Base-by-base conservation (phyloP, 495 filamentous ascomycete species). In the Neurospora intermedia region DNA sequence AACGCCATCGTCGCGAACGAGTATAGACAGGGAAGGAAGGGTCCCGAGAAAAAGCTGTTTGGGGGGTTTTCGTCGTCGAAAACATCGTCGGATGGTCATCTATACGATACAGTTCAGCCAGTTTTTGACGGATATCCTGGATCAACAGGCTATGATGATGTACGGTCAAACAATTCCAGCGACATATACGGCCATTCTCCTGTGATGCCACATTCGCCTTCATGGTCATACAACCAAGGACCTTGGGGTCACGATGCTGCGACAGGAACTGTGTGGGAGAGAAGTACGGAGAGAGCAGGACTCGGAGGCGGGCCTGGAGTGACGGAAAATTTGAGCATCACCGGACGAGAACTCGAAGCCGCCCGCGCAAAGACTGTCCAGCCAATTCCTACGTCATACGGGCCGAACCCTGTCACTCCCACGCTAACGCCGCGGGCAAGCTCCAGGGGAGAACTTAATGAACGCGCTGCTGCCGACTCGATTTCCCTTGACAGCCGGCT, bases 141-240 rank as follows among this genome's bases (percentile, higher is more conserved):
- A 31, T 81, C 80, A 6, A 78, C 72, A 72, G 80, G 80, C n/a
- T 81, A 81, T 69, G 80, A 79, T 40, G 80, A 81, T 48, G 77
- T 77, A 9, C 78, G 78, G 27, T 78, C 76, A 27, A 54, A 76
- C 8, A 69, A 74, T 27, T 77, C 76, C 38, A 72, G 43, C 62
- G 54, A 71, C 42, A 6, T 54, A 7, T 70, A 74, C 27, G 70
- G 72, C 4, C 79, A 81, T 69, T 79, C 80, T 3, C 77, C 78
- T 8, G 74, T 72, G 15, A 43, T 39, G 38, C 73, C 72, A 1
- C 77, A 78, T 62, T 78, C 80, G 10, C 77, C 80, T 9, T 72
- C 72, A 35, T 41, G 69, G 18, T 75, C 74, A 15, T 70, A 78
- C 46, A 69, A 46, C 35, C 73, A 71, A 11, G 73, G 43, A 10